A percentile compares a stretch with the other conserved stretches of the same genome.
Conservation (phyloP, 345 rosid genomes). For the Eucalyptus cloeziana region DNA sequence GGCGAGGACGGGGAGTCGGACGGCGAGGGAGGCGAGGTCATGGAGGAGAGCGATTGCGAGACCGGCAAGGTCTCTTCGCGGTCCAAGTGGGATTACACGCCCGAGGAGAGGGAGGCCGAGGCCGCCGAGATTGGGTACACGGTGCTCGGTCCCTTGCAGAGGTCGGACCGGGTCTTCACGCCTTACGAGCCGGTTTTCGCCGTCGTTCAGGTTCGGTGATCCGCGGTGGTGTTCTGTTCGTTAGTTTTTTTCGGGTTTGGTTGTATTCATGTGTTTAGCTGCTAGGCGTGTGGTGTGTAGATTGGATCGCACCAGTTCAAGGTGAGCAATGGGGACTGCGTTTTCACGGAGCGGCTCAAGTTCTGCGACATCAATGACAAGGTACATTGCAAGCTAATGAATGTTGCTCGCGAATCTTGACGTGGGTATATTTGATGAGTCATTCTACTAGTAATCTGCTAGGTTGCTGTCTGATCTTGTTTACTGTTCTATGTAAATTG, state of each 20-base stretch:
- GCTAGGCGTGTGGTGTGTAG: constrained; percentile 13
- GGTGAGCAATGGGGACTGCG: constrained; percentile 85
- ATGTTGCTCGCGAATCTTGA: background rate
- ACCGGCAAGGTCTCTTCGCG: constrained; percentile 12
- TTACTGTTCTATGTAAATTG: background rate
- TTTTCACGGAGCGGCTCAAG: constrained; percentile 75
- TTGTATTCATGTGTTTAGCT: background rate
- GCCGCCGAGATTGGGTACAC: constrained; percentile 82
- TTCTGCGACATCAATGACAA: constrained; percentile 91
- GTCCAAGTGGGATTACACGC: constrained; percentile 39
- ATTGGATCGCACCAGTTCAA: constrained; percentile 93
- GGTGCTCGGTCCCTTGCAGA: constrained; percentile 54
- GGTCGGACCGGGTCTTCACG: constrained; percentile 51
- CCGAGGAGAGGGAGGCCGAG: constrained; percentile 65
- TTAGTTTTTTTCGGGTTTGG: background rate
- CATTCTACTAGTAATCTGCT: background rate
- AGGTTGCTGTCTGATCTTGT: rapidly evolving
- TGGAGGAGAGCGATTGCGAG: constrained; percentile 13
- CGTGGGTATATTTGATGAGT: rapidly evolving
- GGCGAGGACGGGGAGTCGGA: background rate
- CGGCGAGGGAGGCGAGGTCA: background rate
- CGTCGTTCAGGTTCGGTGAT: constrained; percentile 63
- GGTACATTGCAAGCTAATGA: constrained; percentile 14
- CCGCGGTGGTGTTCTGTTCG: background rate
- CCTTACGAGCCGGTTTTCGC: constrained; percentile 72